Conservation (phyloP, 2,329 filamentous ascomycete genomes). For the Apiospora arundinis region DNA sequence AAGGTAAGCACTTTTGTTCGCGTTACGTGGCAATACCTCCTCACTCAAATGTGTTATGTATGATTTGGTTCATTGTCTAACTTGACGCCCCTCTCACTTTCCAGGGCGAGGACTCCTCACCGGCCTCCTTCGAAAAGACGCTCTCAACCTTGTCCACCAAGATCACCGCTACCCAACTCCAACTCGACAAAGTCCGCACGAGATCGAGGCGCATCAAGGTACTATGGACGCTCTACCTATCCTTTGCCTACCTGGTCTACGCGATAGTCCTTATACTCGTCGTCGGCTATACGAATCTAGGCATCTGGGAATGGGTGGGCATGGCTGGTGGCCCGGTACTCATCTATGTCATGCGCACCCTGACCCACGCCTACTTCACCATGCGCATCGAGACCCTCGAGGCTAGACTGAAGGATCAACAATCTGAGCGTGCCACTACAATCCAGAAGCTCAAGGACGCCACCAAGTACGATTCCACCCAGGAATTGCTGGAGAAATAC, state of each 20-base stretch:
- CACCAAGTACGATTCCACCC: conserved; percentile 94
- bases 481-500: conserved; percentile 93
- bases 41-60: not conserved
- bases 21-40: not conserved
- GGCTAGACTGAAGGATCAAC: conserved; percentile 72
- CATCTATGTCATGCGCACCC: conserved; percentile 78
- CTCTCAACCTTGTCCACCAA: conserved; percentile 82
- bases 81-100: conserved; percentile 20
- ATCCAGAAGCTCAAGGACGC: conserved; percentile 95
- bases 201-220: conserved; percentile 80
- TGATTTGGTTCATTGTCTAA: conserved; percentile 9
- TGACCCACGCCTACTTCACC: conserved; percentile 75
- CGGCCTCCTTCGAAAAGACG: conserved; percentile 91
- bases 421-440: conserved; percentile 81
- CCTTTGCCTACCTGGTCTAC: conserved; percentile 89
- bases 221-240: conserved; percentile 88
- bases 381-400: conserved; percentile 78
- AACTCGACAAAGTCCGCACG: conserved; percentile 75
- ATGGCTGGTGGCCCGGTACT: conserved; percentile 79
- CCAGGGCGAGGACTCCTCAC: conserved; percentile 79
- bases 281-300: conserved; percentile 82
- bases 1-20: conserved; percentile 57
- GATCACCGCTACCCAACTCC: conserved; percentile 76
- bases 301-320: conserved; percentile 76
- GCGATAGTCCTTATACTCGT: conserved; percentile 83